A percentile compares a stretch with the other conserved stretches of the same genome.
These are phyloP conservation scores for Adenanthera pavonina DNA, from an alignment of 306 rosid genomes.

Conservation along the genomic window DNA sequence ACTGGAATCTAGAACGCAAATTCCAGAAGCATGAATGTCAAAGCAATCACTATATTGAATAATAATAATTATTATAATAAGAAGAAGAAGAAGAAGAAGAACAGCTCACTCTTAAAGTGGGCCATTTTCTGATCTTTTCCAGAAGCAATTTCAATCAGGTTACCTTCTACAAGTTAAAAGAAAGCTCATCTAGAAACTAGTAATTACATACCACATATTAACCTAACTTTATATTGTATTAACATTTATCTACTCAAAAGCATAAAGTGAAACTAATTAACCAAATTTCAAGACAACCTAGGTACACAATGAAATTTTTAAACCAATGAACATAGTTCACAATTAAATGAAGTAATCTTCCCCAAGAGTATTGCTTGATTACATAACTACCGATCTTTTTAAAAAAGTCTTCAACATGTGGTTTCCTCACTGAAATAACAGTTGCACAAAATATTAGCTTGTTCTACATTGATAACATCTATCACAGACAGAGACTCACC, in stretches of 20 bases:
- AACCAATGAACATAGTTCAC: neutral
- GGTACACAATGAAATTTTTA: neutral
- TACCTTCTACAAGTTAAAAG: conserved; percentile 1
- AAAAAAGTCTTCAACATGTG: neutral
- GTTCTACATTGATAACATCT: neutral
- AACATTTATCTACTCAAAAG: neutral
- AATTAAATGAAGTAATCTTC: neutral
- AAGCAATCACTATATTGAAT: conserved; percentile 4
- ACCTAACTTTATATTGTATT: neutral
- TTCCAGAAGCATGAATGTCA: conserved; percentile 9
- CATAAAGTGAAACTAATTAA: neutral
- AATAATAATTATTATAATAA: neutral
- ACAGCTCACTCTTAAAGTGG: conserved; percentile 4
- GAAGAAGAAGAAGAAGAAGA: neutral
- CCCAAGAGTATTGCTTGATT: neutral
- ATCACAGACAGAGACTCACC: neutral
- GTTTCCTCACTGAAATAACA: neutral
- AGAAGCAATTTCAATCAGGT: conserved; percentile 10
- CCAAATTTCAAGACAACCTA: neutral
- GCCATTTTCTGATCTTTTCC: conserved; percentile 8
- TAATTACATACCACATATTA: neutral
- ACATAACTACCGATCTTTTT: neutral
- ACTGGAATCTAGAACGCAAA: conserved; percentile 29
- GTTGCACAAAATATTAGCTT: neutral
- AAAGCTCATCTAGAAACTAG: conserved; percentile 15